These are phyloP conservation scores for Dactylellina cionopaga DNA, from an alignment of 2,329 filamentous ascomycete species.

Conservation along the genomic window DNA sequence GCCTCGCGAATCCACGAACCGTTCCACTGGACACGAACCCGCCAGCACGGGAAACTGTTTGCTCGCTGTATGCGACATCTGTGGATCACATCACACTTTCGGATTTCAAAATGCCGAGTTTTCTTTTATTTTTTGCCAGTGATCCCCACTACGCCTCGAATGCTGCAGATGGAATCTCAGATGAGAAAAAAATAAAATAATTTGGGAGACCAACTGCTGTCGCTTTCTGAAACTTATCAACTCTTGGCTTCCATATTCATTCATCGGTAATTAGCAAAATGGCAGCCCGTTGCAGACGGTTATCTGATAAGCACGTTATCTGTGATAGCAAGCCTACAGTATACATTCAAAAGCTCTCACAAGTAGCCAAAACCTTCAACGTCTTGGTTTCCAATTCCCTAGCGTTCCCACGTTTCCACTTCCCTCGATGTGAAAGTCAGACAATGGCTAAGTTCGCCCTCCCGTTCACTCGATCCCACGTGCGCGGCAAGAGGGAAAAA, in stretches of 20 bases:
- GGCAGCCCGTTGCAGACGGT: neutral
- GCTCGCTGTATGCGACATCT: constrained; percentile 25
- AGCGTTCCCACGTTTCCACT: neutral
- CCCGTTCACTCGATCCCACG: constrained; percentile 18
- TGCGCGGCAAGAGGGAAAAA: constrained; percentile 29
- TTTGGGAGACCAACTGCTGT: constrained; percentile 21
- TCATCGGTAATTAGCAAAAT: constrained; percentile 15
- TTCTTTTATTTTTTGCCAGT: constrained; percentile 15
- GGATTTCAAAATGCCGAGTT: constrained; percentile 11
- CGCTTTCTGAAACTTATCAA: constrained; percentile 49
- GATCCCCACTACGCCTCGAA: constrained; percentile 19
- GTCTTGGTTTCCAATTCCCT: neutral
- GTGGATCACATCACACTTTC: constrained; percentile 41
- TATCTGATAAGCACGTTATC: constrained; percentile 35
- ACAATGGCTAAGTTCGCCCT: too few relatives aligned
- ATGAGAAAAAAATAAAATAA: too few relatives aligned
- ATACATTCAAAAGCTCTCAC: too few relatives aligned
- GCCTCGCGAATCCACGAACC: constrained; percentile 51
- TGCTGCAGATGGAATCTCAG: constrained; percentile 33
- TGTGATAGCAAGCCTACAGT: constrained; percentile 1
- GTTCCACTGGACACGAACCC: constrained; percentile 43
- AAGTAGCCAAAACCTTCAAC: too few relatives aligned
- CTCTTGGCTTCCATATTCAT: constrained; percentile 28
- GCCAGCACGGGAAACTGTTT: constrained; percentile 47
- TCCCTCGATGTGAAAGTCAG: neutral